phyloP scores from a whole-genome alignment of 176 grass and related monocot genomes.

The Hordeum marinum region DNA sequence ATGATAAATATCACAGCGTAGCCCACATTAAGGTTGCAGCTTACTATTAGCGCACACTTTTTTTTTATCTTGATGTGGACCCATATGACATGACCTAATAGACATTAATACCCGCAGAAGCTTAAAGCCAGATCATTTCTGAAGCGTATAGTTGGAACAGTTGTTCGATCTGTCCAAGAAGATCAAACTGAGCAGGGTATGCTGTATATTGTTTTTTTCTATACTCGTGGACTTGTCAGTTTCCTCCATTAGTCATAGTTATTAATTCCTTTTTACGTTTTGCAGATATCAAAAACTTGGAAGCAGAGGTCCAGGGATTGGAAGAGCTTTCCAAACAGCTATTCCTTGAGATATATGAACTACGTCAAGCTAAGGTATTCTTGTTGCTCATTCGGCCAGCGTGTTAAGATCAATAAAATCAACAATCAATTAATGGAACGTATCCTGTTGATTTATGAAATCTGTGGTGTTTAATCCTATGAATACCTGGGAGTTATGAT shows the following conservation, averaged over 20 bases:
- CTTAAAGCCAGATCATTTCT: constrained; percentile 90
- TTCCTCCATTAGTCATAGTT: not conserved
- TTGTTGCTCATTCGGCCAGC: not conserved
- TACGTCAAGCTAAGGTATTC: constrained; percentile 86
- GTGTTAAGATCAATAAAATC: not conserved
- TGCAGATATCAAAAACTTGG: constrained; percentile 91
- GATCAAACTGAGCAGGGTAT: constrained; percentile 98
- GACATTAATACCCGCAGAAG: constrained; percentile 55
- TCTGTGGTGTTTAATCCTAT: not conserved
- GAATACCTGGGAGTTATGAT: not conserved
- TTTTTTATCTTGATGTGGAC: not conserved
- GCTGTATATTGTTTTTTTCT: constrained; percentile 13
- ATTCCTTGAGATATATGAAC: constrained; percentile 97
- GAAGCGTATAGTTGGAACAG: constrained; percentile 91
- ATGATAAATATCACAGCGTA: not conserved
- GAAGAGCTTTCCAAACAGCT: constrained; percentile 99
- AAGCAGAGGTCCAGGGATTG: constrained; percentile 92
- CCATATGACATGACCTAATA: not conserved
- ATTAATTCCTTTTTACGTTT: constrained; percentile 23
- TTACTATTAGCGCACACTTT: not conserved
- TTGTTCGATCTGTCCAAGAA: constrained; percentile 92
- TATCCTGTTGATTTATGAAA: not conserved
- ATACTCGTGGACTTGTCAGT: not conserved
- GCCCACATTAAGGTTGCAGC: not conserved
- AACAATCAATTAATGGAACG: not conserved